A percentile compares a stretch with the other conserved stretches of the same genome.
These are phyloP conservation scores for Dryadomyces quercus-mongolicae DNA, from an alignment of 2,329 filamentous ascomycete species.

Conservation along the genomic window DNA sequence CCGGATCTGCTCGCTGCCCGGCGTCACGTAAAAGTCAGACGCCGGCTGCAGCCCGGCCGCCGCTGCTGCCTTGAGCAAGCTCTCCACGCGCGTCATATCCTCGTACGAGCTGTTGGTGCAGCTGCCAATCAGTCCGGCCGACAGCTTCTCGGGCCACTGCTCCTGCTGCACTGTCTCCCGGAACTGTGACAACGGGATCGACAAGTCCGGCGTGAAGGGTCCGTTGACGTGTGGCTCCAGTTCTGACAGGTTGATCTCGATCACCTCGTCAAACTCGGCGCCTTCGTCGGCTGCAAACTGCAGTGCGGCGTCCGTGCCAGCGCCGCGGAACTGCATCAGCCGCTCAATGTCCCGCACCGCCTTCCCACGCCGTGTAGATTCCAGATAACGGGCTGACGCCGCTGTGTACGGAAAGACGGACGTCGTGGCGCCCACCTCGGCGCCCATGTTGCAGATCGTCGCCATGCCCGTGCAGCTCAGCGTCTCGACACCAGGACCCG, in stretches of 20 bases:
- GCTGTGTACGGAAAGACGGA: constrained; percentile 88
- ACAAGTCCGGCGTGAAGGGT: constrained; percentile 90
- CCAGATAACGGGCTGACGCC: constrained; percentile 73
- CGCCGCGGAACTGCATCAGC: constrained; percentile 40
- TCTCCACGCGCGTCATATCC: constrained; percentile 93
- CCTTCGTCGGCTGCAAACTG: constrained; percentile 66
- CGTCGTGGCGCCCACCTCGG: constrained; percentile 88
- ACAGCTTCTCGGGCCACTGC: constrained; percentile 82
- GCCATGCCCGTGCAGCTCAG: constrained; percentile 90
- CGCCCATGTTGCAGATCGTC: constrained; percentile 78
- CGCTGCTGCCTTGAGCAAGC: constrained; percentile 81
- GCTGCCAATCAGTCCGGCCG: constrained; percentile 88
- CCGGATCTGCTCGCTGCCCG: constrained; percentile 91
- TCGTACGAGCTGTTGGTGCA: constrained; percentile 99
- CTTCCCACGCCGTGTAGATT: constrained; percentile 64
- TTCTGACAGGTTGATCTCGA: constrained; percentile 79
- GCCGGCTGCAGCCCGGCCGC: constrained; percentile 83
- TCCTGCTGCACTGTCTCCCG: constrained; percentile 73
- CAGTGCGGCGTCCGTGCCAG: constrained; percentile 35
- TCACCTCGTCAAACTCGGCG: constrained; percentile 80
- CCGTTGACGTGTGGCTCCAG: constrained; percentile 96
- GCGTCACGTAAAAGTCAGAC: constrained; percentile 89
- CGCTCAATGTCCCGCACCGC: constrained; percentile 57
- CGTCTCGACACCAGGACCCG: constrained; percentile 77
- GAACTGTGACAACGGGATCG: constrained; percentile 84